A percentile compares a stretch with the other conserved stretches of the same genome.
These are phyloP conservation scores for Micractinium sp. DNA, from an alignment of 139 green algal species.

Conservation along the genomic window DNA sequence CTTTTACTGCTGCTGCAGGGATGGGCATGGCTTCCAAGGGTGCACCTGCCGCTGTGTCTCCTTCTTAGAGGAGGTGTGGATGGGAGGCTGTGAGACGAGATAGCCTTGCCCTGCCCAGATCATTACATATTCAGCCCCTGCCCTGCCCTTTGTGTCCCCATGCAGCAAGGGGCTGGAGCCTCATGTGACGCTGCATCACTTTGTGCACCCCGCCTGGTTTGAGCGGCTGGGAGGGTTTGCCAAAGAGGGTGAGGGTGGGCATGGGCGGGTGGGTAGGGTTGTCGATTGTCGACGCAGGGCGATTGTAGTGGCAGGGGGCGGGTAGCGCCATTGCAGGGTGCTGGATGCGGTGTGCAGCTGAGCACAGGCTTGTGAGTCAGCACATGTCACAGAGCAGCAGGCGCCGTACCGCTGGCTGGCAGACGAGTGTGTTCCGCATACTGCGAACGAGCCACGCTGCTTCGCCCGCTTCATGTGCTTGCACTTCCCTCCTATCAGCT, in stretches of 20 bases:
- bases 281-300: too few relatives aligned
- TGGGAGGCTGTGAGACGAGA: too few relatives aligned
- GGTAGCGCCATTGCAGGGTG: not conserved
- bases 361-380: not conserved
- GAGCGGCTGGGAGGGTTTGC: slow-evolving; percentile 79
- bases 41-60: too few relatives aligned
- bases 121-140: not conserved
- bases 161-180: slow-evolving; percentile 65
- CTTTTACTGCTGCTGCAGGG: too few relatives aligned
- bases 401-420: too few relatives aligned
- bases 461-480: not conserved
- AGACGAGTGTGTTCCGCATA: too few relatives aligned
- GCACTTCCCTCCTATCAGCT: too few relatives aligned
- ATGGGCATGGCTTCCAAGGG: too few relatives aligned
- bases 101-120: not conserved
- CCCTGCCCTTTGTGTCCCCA: not conserved
- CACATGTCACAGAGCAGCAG: too few relatives aligned
- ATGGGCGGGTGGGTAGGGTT: too few relatives aligned
- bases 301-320: not conserved
- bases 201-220: slow-evolving; percentile 87
- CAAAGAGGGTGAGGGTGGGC: slow-evolving; percentile 42
- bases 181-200: slow-evolving; percentile 88
- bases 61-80: too few relatives aligned
- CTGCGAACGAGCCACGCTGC: too few relatives aligned
- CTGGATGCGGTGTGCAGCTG: not conserved